Conservation (phyloP, 2,329 filamentous ascomycete genomes). For the Cladosporium cucumerinum region DNA sequence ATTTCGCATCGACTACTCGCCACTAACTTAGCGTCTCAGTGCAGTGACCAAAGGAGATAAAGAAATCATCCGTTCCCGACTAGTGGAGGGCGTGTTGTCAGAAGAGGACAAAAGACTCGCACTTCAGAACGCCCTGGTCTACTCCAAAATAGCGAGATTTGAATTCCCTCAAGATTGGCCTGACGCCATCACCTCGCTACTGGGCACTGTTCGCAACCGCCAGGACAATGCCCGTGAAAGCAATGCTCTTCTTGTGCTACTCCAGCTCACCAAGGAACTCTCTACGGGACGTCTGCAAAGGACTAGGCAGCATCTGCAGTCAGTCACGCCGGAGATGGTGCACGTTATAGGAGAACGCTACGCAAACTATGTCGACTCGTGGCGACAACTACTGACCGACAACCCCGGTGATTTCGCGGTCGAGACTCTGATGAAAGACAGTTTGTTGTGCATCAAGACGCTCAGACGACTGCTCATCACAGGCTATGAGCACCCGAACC, state of each 20-base stretch:
- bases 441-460: conserved; percentile 73
- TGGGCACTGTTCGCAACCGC: conserved; percentile 41
- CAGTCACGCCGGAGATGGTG: conserved; percentile 78
- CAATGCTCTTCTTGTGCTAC: conserved; percentile 66
- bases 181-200: conserved; percentile 42
- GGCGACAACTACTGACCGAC: conserved; percentile 44
- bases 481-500: conserved; percentile 80
- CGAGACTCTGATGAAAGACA: conserved; percentile 68
- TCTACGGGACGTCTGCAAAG: conserved; percentile 72
- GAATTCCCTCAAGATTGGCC: conserved; percentile 88
- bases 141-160: conserved; percentile 82
- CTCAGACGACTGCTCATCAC: conserved; percentile 73
- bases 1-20: not conserved
- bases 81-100: conserved; percentile 72
- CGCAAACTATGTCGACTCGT: conserved; percentile 63
- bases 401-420: conserved; percentile 53
- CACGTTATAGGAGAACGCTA: conserved; percentile 77
- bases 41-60: conserved; percentile 69
- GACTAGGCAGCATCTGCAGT: conserved; percentile 73
- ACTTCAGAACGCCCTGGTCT: conserved; percentile 80
- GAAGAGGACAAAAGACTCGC: conserved; percentile 75
- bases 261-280: conserved; percentile 88
- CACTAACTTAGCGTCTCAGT: conserved; percentile 35
- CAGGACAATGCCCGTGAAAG: not conserved
- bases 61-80: conserved; percentile 66